Conservation (phyloP, 306 rosid genomes). For the Trichosanthes truncata region DNA sequence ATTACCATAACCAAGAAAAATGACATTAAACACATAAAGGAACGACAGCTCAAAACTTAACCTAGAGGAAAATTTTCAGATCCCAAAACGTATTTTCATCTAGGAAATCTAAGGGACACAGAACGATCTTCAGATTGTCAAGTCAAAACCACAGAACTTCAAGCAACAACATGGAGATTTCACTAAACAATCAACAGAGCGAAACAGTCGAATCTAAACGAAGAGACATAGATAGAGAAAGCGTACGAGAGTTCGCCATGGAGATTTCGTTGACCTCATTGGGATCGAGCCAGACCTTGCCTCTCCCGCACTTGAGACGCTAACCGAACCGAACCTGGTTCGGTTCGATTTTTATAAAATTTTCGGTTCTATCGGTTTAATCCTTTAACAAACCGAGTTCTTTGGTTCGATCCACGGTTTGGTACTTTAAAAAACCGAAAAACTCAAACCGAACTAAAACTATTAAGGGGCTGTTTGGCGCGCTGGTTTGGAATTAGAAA, state of each 20-base stretch:
- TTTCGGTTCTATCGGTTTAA: no score
- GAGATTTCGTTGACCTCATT: constrained; percentile 87
- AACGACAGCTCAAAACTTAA: neutral
- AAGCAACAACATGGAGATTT: neutral
- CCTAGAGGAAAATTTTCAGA: neutral
- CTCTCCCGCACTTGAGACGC: constrained; percentile 85
- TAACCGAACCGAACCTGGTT: no score
- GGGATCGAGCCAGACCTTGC: constrained; percentile 97
- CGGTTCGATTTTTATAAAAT: no score
- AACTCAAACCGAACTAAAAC: no score
- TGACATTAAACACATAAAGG: neutral
- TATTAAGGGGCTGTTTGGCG: no score
- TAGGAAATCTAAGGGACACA: neutral
- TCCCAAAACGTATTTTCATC: neutral
- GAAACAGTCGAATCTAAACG: neutral
- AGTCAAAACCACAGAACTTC: neutral
- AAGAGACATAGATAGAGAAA: neutral
- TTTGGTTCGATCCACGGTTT: no score
- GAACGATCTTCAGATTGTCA: neutral
- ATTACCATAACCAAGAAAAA: neutral
- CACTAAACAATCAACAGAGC: neutral
- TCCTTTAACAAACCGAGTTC: no score
- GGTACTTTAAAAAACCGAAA: no score
- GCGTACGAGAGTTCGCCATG: constrained; percentile 86
- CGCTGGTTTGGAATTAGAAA: no score